phyloP scores from a whole-genome alignment of 208 protist genomes.

The Porcisia deanei region DNA sequence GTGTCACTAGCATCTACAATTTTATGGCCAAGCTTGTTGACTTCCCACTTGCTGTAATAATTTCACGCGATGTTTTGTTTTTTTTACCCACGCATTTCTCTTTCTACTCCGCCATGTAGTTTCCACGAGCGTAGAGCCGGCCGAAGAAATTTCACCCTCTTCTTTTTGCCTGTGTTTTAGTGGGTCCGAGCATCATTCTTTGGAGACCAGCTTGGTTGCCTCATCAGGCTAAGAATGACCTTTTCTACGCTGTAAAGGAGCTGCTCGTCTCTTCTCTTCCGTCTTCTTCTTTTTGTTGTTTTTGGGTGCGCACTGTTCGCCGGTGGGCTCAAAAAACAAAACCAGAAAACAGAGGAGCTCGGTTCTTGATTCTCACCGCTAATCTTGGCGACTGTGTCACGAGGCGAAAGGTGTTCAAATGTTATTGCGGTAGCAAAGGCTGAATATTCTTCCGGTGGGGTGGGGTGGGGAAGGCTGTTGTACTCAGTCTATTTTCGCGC shows the following conservation, averaged over 20 bases:
- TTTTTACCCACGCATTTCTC: neutral
- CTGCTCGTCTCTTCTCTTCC: neutral
- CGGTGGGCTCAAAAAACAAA: neutral
- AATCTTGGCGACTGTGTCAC: neutral
- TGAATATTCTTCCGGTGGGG: neutral
- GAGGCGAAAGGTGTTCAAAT: neutral
- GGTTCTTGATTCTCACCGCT: neutral
- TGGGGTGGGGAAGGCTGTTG: too few species aligned
- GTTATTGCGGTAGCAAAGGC: neutral
- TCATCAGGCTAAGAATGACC: neutral
- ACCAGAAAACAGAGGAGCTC: neutral
- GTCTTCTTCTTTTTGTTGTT: neutral
- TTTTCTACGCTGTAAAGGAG: neutral
- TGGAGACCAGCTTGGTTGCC: neutral
- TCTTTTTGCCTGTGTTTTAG: neutral
- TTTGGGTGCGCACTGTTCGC: neutral
- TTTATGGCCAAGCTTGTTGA: slow-evolving; percentile 2
- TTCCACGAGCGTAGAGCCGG: neutral
- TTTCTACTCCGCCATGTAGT: slow-evolving; percentile 4
- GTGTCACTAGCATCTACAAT: neutral
- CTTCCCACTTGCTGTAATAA: neutral
- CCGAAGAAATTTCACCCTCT: neutral
- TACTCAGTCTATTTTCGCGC: neutral
- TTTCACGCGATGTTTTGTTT: neutral
- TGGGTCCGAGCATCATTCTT: neutral